Base-by-base conservation (phyloP, 2,329 filamentous ascomycete genomes). In the Cladobotryum protrusum region DNA sequence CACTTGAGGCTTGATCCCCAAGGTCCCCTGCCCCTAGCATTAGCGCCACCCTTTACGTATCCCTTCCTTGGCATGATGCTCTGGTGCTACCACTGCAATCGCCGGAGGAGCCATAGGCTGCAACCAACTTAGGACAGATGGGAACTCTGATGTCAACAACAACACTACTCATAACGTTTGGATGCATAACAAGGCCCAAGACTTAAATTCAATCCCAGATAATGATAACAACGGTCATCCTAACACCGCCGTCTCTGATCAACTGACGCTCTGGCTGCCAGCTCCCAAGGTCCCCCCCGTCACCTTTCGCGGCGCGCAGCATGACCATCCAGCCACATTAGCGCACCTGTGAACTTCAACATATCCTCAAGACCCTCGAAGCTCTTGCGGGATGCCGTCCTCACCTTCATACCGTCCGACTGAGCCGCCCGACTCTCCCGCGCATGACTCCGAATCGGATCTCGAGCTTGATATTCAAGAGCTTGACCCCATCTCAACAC, bases 381-480 rank as follows among this genome's bases (percentile, higher is more conserved):
- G 37, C 32, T 45, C 46, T 52, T 50, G 67, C 75, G 77, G 76
- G 67, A 81, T 83, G 79, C 76, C 79, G 76, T 67, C 75, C 62
- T 69, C 73, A 72, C 71, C 71, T 49, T 66, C 72, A 33, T 74
- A 76, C 65, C 74, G 72, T 62, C 68, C 72, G 59, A 72, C 79
- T 62, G 78, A 84, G 66, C 78, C 79, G 62, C 83, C 83, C 68
- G 82, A 86, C 69, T 81, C 79, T 53, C 77, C 77, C 53, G 69
- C 73, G 61, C 74, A 83, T 69, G 86, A 90, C 64, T 87, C 84
- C 64, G 87, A 91, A 65, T 88, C 85, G 45, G 72, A 85, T 50
- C 68, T 70, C 54, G 86, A 92, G 65, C 80, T 93, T 61, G 86
- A 91, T 60, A 77, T 93, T 58, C 79, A 89, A 62, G 88, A 92